Conservation (phyloP, 2,329 filamentous ascomycete species). For the Ploettnerulaceae sp. region DNA sequence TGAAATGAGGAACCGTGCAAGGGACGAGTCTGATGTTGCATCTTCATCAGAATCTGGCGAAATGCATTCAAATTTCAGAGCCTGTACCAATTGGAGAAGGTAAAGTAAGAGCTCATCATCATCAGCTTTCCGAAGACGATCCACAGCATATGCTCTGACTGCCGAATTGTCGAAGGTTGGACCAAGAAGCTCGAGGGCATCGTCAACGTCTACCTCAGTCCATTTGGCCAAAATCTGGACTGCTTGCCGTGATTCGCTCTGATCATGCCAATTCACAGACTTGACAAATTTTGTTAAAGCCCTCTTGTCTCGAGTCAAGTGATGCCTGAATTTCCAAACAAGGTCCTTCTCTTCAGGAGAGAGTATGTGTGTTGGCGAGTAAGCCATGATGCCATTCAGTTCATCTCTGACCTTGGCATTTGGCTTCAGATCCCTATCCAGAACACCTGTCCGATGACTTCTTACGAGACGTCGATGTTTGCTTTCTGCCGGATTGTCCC, state of each 20-base stretch:
- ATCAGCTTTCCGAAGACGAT: slow-evolving; percentile 83
- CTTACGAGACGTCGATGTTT: slow-evolving; percentile 91
- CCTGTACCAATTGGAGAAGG: slow-evolving; percentile 89
- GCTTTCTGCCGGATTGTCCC: slow-evolving; percentile 89
- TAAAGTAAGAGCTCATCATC: slow-evolving; percentile 90
- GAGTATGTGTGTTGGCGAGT: slow-evolving; percentile 84
- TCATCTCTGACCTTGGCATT: slow-evolving; percentile 95
- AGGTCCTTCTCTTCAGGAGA: slow-evolving; percentile 91
- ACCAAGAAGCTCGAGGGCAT: slow-evolving; percentile 88
- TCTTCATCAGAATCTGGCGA: slow-evolving; percentile 57
- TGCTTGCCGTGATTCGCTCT: slow-evolving; percentile 79
- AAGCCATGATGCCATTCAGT: slow-evolving; percentile 83
- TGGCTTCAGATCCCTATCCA: slow-evolving; percentile 92
- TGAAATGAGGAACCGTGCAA: slow-evolving; percentile 84
- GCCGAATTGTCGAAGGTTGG: slow-evolving; percentile 85
- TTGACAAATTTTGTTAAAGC: slow-evolving; percentile 97
- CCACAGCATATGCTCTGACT: slow-evolving; percentile 89
- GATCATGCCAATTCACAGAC: slow-evolving; percentile 90
- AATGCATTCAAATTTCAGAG: slow-evolving; percentile 86
- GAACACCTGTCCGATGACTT: slow-evolving; percentile 82
- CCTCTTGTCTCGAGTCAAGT: slow-evolving; percentile 85
- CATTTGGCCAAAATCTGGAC: slow-evolving; percentile 86
- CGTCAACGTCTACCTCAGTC: slow-evolving; percentile 96
- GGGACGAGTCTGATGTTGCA: slow-evolving; percentile 67
- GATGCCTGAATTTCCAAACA: slow-evolving; percentile 96